These are phyloP conservation scores for Fusarium protoensiforme DNA, from an alignment of 2,329 filamentous ascomycete species.

Conservation along the genomic window DNA sequence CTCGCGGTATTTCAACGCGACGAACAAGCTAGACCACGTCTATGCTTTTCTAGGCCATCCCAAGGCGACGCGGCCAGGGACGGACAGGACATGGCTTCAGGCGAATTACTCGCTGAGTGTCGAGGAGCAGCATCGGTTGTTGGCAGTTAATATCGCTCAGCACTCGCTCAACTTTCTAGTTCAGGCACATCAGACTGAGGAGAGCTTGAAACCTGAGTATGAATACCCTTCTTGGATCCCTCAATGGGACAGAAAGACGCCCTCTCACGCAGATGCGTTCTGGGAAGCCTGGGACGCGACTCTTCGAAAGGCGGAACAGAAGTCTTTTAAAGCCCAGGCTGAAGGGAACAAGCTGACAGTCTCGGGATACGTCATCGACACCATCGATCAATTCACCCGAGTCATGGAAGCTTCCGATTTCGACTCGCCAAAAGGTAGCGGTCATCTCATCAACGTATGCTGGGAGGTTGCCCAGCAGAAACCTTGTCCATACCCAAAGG, in stretches of 20 bases:
- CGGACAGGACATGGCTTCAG: slow-evolving; percentile 1
- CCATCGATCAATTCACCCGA: slow-evolving; percentile 4
- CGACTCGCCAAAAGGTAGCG: neutral
- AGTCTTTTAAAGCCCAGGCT: neutral
- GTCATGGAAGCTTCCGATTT: neutral
- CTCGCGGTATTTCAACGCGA: slow-evolving; percentile 14
- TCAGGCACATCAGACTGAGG: neutral
- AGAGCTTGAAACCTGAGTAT: neutral
- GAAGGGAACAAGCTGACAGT: neutral
- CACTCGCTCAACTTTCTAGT: slow-evolving; percentile 9
- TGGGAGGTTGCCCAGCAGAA: neutral
- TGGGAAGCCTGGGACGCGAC: slow-evolving; percentile 19
- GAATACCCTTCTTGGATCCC: slow-evolving; percentile 6
- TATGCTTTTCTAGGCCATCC: slow-evolving; percentile 18
- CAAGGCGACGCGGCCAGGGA: neutral
- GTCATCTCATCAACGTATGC: neutral
- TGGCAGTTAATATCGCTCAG: neutral
- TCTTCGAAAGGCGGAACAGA: neutral
- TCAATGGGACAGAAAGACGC: neutral
- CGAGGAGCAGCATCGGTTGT: slow-evolving; percentile 1
- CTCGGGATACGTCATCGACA: neutral
- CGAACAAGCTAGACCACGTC: slow-evolving; percentile 5
- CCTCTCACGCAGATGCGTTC: slow-evolving; percentile 4
- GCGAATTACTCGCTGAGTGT: slow-evolving; percentile 5
- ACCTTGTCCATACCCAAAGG: neutral